phyloP scores from a whole-genome alignment of 768 basidiomycete genomes.

The Candolleomyces aberdarensis region DNA sequence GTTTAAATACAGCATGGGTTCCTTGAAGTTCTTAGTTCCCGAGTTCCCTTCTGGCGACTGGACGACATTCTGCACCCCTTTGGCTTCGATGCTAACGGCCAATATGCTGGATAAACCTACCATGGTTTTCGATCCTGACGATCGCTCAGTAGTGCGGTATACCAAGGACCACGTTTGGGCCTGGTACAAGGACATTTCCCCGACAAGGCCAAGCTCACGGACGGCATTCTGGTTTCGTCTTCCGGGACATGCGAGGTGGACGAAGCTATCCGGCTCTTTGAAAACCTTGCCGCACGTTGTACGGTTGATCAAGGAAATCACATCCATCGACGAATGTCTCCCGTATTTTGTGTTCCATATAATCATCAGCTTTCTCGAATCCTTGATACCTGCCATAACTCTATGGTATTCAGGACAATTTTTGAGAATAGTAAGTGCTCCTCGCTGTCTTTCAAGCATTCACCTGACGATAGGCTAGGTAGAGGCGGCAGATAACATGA shows the following conservation, averaged over 20 bases:
- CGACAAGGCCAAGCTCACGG: not conserved
- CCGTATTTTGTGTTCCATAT: constrained; percentile 46
- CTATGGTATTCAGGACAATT: constrained; percentile 73
- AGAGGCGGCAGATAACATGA: constrained; percentile 61
- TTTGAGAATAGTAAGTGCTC: constrained; percentile 49
- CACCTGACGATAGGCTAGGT: constrained; percentile 36
- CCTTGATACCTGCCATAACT: constrained; percentile 60
- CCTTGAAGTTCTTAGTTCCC: too few species aligned
- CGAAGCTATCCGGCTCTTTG: constrained; percentile 21
- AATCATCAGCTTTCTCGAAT: constrained; percentile 34
- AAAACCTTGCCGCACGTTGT: constrained; percentile 57
- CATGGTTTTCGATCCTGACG: not conserved
- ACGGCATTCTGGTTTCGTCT: not conserved
- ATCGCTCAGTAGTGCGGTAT: not conserved
- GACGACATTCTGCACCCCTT: too few species aligned
- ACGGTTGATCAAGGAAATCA: constrained; percentile 64
- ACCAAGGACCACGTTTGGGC: not conserved
- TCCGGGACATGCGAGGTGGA: not conserved
- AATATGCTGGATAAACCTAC: too few species aligned
- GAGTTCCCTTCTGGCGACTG: too few species aligned
- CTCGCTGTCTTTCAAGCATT: not conserved
- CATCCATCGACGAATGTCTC: constrained; percentile 48
- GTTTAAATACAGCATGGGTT: too few species aligned
- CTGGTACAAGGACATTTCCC: not conserved
- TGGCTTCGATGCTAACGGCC: too few species aligned